These are phyloP conservation scores for Apiospora kogelbergensis DNA, from an alignment of 2,329 filamentous ascomycete species.

Conservation along the genomic window DNA sequence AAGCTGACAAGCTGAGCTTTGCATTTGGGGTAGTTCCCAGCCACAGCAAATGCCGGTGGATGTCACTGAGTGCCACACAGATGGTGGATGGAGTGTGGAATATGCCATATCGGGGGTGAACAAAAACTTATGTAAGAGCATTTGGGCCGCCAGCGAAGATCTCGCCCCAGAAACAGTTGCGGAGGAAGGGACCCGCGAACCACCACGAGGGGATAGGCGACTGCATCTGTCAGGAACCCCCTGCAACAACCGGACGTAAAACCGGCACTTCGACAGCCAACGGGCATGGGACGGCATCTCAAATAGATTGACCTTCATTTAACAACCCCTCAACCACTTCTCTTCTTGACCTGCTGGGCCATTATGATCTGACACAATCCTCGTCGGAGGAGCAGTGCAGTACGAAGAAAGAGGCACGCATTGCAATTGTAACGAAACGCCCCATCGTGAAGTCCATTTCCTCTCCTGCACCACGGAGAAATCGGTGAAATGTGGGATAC, in stretches of 20 bases:
- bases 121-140: neutral
- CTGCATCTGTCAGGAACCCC: neutral
- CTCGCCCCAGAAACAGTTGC: constrained; percentile 3
- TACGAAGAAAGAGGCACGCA: no score
- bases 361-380: neutral
- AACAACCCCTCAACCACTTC: neutral
- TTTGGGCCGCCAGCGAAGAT: neutral
- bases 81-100: neutral
- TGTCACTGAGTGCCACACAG: neutral
- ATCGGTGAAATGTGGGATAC: neutral
- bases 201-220: neutral
- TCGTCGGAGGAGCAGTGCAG: neutral
- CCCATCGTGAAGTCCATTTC: neutral
- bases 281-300: neutral
- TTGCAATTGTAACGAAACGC: neutral
- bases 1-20: constrained; percentile 1
- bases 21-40: neutral
- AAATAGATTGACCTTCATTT: constrained; percentile 4
- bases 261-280: neutral
- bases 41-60: neutral
- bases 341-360: neutral
- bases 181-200: neutral
- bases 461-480: neutral
- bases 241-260: neutral
- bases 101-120: neutral